Evolutionary conservation across 805 yeast genomes (phyloP), one percentile per base, ranked within the genome.

Genomic region (Candida tallmaniae): DNA sequence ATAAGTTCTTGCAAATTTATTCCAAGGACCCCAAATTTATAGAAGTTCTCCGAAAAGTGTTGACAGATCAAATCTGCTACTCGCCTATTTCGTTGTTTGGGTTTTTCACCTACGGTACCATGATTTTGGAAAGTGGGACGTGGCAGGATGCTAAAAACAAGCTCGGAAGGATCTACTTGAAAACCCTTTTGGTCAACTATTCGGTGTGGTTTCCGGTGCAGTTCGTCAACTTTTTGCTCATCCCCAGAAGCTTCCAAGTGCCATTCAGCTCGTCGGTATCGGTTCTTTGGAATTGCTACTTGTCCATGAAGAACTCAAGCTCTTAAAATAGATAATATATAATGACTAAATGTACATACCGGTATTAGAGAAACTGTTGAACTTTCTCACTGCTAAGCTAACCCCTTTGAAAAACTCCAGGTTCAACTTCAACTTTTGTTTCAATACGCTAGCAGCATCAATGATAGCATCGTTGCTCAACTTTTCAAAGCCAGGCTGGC

Each of bases 251-350:
- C 40, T 74, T 78, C 46, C 97, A 90, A 58, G 95, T 90, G 4
- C 96, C 97, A 0, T 90, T 93, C 55, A 80, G 94, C 36, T 82
- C 93, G 6, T 84, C 61, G 13, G 67, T 93, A 5, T 90, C 95
- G 19, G 94, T 90, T 13, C 62, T 90, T 23, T 90, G 98, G 97
- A 90, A 93, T 54, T 88, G 96, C 35, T 89, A 83, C 62, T 63
- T 90, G 32, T 87, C 95, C 0, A 77, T 85, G 73, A 69, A 84
- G 49, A 86, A 86, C 41, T 58, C 27, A 10, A 20, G 23, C 10
- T 20, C 7, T 7, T 20, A 20, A 10, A 20, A 20, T 20, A 24
- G 7, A 12, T 24, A 7, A 24, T 24, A 24, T 12, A 22, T 22
- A 9, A n/a, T 9, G 23, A 22, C 23, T 22, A 52, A 39, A 57